Base-by-base conservation (phyloP, 2,329 filamentous ascomycete species). In the Nakataea oryzae region DNA sequence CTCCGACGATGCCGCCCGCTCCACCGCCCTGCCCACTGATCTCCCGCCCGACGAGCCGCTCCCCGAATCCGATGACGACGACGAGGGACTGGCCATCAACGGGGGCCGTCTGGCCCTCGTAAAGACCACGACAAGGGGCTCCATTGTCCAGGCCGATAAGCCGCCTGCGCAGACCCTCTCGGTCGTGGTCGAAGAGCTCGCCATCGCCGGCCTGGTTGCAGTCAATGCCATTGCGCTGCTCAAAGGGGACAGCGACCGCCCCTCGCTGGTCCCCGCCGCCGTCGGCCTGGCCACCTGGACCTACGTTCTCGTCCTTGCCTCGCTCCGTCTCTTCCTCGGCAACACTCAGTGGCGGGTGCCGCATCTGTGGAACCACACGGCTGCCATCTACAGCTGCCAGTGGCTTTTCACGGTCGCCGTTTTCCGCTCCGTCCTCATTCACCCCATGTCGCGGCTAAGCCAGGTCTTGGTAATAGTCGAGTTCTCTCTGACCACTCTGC, bases 361-460 rank as follows among this genome's bases (percentile, higher is more conserved):
- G 11, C 81, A 83, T 63, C 78, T 97, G 11, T 99, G 95, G 95
- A 93, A 93, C 71, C 95, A 99, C 74, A 97, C 95, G 0, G 89
- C 91, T 26, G 76, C 82, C 65, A 85, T 99, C 61, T 99, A 99
- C 74, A 82, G 84, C 62, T 78, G 86, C 61, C 88, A 93, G 72
- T 99, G 93, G 91, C 70, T 95, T 6, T 87, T 93, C 69, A 81
- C 82, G 11, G 65, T 93, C 28, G 78, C 91, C 67, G 75, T 93
- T 7, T 95, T 97, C 78, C 91, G 95, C 63, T 96, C 93, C 3
- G 87, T 85, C 61, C 76, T 97, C 63, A 86, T 97, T 65, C 88
- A 95, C 73, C 88, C 91, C 0, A 80, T 78, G 59, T 90, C 89
- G 9, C 75, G 72, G 61, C 73, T 86, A 54, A 79, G 85, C 4